Percentiles rank a stretch among this genome's conserved stretches.
Conservation (phyloP, 176 grass and related monocot genomes). For the Saccharum officinarum region DNA sequence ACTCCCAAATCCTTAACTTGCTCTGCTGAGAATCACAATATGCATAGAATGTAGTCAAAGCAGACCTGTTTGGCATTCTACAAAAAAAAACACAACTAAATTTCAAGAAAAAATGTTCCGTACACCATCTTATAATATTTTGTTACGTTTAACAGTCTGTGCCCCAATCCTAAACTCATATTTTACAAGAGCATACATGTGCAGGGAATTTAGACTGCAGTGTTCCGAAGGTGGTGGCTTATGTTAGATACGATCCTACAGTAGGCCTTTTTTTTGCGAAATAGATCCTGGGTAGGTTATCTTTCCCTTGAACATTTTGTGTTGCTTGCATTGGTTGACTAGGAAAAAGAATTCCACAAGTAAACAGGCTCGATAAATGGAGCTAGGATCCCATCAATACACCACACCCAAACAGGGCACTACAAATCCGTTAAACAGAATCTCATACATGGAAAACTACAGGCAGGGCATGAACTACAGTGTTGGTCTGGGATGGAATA, state of each 20-base stretch:
- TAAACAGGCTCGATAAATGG: not conserved
- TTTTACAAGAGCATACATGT: not conserved
- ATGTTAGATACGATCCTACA: not conserved
- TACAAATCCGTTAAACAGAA: not conserved
- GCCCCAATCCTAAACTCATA: not conserved
- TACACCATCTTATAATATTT: not conserved
- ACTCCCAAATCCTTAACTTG: conserved; percentile 61
- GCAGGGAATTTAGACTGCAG: not conserved
- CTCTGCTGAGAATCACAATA: conserved; percentile 31
- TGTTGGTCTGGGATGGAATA: not conserved
- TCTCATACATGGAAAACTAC: not conserved
- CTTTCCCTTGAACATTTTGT: not conserved
- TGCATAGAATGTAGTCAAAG: not conserved
- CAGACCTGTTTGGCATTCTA: not conserved
- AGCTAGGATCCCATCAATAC: not conserved
- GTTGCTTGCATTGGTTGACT: not conserved
- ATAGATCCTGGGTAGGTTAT: not conserved
- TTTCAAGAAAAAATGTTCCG: conserved; percentile 4
- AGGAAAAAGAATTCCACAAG: not conserved
- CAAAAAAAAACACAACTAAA: not conserved
- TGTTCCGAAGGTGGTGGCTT: not conserved
- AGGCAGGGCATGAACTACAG: not conserved
- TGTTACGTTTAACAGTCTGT: not conserved
- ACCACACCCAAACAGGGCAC: not conserved
- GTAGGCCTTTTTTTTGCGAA: too few relatives aligned